Evolutionary conservation across 306 rosid genomes (phyloP).

Genomic region (Inga oerstediana): DNA sequence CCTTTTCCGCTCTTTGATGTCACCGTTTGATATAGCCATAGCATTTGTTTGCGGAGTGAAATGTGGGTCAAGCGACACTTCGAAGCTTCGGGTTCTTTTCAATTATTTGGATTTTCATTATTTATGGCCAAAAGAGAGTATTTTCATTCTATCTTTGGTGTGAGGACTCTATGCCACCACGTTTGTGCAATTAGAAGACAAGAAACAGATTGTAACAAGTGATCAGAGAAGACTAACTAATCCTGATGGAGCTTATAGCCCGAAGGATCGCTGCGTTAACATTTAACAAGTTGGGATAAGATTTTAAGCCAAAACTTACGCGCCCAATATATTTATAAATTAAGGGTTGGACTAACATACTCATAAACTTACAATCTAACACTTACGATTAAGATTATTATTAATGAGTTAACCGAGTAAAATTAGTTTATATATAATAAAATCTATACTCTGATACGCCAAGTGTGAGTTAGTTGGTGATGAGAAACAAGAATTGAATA

Average conservation of each 20-base stretch:
- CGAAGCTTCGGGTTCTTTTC: background rate
- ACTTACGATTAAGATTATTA: background rate
- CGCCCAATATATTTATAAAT: no score
- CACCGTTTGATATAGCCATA: background rate
- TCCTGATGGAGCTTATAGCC: background rate
- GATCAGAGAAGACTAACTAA: background rate
- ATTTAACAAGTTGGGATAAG: no score
- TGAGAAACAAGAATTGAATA: background rate
- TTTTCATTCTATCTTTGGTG: no score
- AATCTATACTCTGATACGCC: background rate
- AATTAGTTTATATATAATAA: no score
- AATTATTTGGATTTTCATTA: background rate
- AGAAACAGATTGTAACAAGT: background rate
- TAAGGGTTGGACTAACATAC: no score
- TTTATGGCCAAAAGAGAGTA: no score
- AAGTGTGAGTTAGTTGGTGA: background rate
- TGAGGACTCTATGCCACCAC: no score
- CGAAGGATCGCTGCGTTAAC: no score
- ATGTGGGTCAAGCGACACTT: constrained; percentile 15
- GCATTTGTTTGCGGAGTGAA: background rate
- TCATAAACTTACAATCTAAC: no score
- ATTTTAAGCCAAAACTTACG: no score
- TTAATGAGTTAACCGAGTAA: background rate
- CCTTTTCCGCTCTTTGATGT: background rate
- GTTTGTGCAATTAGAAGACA: background rate